phyloP scores from a whole-genome alignment of 331 rosid species.

The Quercus phellos region DNA sequence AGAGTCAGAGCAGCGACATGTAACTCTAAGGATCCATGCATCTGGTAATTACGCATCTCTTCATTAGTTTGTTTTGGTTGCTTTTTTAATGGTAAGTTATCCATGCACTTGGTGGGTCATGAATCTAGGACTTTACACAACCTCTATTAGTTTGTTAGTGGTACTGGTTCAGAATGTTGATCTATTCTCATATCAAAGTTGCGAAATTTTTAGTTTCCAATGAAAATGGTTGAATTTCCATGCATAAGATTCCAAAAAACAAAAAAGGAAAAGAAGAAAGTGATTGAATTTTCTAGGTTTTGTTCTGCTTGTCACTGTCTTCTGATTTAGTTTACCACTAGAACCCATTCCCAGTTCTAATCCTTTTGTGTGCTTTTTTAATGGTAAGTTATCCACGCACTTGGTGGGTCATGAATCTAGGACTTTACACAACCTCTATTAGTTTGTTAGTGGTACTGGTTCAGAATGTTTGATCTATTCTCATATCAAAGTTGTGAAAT shows the following conservation, averaged over 20 bases:
- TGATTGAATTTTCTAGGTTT: background rate
- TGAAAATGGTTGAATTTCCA: background rate
- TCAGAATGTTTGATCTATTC: background rate
- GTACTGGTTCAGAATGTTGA: too few species aligned
- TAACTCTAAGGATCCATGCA: conserved; percentile 39
- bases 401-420: too few species aligned
- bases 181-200: background rate
- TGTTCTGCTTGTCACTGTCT: background rate
- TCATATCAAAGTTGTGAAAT: background rate
- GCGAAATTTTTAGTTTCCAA: background rate
- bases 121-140: too few species aligned
- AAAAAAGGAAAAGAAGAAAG: background rate
- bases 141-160: background rate
- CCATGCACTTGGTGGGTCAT: too few species aligned
- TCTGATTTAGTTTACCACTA: background rate
- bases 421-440: too few species aligned
- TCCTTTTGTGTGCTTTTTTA: background rate
- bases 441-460: background rate
- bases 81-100: background rate
- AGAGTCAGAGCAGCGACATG: conserved; percentile 38
- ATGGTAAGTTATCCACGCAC: background rate
- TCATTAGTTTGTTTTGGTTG: background rate
- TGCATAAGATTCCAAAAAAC: background rate
- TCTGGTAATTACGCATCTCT: conserved; percentile 32
- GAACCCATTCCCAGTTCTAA: background rate